Evolutionary conservation across 2,329 filamentous ascomycete genomes (phyloP), one percentile per base, ranked within the genome.

Genomic region (Aspergillus pseudoglaucus): DNA sequence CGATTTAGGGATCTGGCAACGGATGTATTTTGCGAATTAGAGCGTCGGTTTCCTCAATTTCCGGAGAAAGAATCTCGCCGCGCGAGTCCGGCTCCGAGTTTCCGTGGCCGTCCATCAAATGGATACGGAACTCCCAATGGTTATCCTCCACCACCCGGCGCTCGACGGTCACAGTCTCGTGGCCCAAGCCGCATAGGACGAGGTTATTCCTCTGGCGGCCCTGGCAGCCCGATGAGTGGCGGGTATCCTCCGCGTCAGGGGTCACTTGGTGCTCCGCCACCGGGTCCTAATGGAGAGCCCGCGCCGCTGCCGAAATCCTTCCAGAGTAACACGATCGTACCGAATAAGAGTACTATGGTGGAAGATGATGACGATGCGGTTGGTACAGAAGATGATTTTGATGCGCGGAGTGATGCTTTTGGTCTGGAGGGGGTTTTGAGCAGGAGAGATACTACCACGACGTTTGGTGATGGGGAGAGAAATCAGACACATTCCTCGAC

Each of bases 321-420:
- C 56, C 90, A 95, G 64, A 91, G 87, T 64, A 97, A 95, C 64
- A 97, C 90, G 0, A 95, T 97, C 60, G 87, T 97, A 27, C 93
- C 93, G 0, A 97, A 96, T 65, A 98, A 97, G 72, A 95, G 91
- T 61, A 96, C 88, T 0, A 90, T 97, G 84, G 83, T 97, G 1
- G 93, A 98, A 67, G 93, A 97, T 64, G 90, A 95, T 55, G 90
- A 95, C 57, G 88, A 88, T 54, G 71, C 71, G 49, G 74, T 71
- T 47, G 77, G 75, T 17, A 72, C 70, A 17, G 78, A 80, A 14
- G 81, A 80, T 43, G 72, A 71, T 54, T 76, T 83, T 51, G 74
- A 78, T 54, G 76, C 76, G 44, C 78, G 84, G 47, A 80, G 77
- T 47, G 81, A 84, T 61, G 77, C 80, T 2, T 87, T 87, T 64